Base-by-base conservation (phyloP, 2,329 filamentous ascomycete species). In the Tolypocladium cylindrosporum region DNA sequence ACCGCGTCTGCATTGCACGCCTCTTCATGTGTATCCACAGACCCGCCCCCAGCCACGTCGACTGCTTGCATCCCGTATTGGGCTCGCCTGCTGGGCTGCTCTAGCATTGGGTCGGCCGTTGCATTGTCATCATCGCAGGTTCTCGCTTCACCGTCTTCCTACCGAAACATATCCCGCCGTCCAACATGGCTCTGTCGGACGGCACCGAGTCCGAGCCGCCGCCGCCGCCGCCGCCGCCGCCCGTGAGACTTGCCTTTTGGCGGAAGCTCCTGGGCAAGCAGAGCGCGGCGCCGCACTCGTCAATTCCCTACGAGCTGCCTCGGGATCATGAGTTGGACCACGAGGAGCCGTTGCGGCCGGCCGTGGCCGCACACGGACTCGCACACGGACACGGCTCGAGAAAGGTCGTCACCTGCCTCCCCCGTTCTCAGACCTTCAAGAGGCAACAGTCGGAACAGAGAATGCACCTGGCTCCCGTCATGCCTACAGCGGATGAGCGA, bases 361-460 rank as follows among this genome's bases (percentile, higher is more conserved):
- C 19, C 3, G 40, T 21, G 13, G 21, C 76, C 37, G 31, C 19
- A 9, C 31, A 36, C 10, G 48, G 6, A 10, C 48, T 1, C 9
- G 48, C 9, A 2, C 31, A 51, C 14, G 45, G 45, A 11, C 45
- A 51, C 11, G 48, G 19, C 31, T 37, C 48, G 48, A 73, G 83
- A 63, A 85, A 80, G 66, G 89, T 91, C n/a, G 84, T 92, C 19
- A 88, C 91, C 21, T 87, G 88, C 19, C 75, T 96, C 42, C 90
- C 91, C 43, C 83, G 90, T 54, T 78, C 86, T 5, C 84, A 87
- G 65, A 95, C 90, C 0, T 91, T 95, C 73, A 88, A 86, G 72
- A 84, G 91, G 65, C 90, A 93, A 71, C 83, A 89, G 69, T 93
- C 90, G 36, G 92, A 96, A 72, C 81, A 83, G 61, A 82, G 91